A percentile compares a stretch with the other conserved stretches of the same genome.
These are phyloP conservation scores for Xylaria sp. DNA, from an alignment of 2,329 filamentous ascomycete genomes.

Conservation along the genomic window DNA sequence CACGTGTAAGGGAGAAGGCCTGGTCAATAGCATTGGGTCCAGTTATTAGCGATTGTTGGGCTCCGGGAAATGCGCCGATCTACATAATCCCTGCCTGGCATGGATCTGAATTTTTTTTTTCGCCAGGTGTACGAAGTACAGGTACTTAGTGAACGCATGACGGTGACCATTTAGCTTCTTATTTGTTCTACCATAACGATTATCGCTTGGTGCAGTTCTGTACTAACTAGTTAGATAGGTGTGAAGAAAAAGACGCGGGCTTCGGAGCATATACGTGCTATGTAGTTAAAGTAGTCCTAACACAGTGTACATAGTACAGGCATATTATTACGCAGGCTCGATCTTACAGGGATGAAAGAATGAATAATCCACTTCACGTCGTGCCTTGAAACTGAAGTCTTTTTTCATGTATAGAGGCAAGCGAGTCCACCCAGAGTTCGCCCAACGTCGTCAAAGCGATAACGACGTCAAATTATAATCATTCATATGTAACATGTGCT, in stretches of 20 bases:
- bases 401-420: background rate
- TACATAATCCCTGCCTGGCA: constrained; percentile 45
- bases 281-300: background rate
- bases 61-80: constrained; percentile 49
- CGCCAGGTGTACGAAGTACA: constrained; percentile 2
- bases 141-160: background rate
- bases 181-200: constrained; percentile 1
- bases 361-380: constrained; percentile 2
- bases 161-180: background rate
- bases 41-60: constrained; percentile 42
- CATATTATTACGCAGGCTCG: background rate
- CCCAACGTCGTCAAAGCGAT: background rate
- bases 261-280: no score
- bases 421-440: background rate
- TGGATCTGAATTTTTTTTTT: constrained; percentile 19
- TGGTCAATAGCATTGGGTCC: constrained; percentile 33
- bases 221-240: no score
- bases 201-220: background rate
- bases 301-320: constrained; percentile 15
- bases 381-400: constrained; percentile 3
- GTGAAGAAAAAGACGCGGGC: background rate
- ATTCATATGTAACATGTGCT: background rate
- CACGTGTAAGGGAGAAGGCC: constrained; percentile 41
- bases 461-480: constrained; percentile 12
- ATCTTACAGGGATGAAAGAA: constrained; percentile 6